Percentiles rank a stretch among this genome's conserved stretches.
phyloP scores from a whole-genome alignment of 2,329 filamentous ascomycete species.

The Penicillium nordicum region DNA sequence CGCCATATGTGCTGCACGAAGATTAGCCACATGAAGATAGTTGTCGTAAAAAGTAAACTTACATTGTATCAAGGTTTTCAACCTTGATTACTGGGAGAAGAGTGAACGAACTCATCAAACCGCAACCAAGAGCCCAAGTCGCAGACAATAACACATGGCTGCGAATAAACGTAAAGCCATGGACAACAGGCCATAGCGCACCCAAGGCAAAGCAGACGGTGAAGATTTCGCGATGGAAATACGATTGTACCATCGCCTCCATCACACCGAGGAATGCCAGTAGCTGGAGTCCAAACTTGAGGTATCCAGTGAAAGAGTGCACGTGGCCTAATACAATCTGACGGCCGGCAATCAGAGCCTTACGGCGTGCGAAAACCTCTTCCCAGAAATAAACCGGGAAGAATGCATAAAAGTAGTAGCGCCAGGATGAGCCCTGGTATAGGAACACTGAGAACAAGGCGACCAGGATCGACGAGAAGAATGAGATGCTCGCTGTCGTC shows the following conservation, averaged over 20 bases:
- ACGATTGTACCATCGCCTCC: constrained; percentile 79
- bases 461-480: constrained; percentile 74
- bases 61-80: constrained; percentile 75
- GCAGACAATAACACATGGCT: constrained; percentile 61
- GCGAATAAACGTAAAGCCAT: constrained; percentile 69
- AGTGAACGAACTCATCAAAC: constrained; percentile 86
- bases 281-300: constrained; percentile 61
- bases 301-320: constrained; percentile 55
- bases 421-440: constrained; percentile 71
- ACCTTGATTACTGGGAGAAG: constrained; percentile 80
- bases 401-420: constrained; percentile 87
- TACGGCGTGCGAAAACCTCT: constrained; percentile 77
- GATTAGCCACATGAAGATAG: constrained; percentile 2
- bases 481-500: constrained; percentile 55
- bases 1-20: constrained; percentile 63
- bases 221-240: constrained; percentile 84
- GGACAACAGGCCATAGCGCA: constrained; percentile 71
- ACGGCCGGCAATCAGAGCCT: constrained; percentile 64
- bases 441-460: constrained; percentile 74
- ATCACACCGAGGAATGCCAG: constrained; percentile 70
- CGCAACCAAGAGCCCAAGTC: constrained; percentile 73
- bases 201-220: constrained; percentile 75
- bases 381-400: constrained; percentile 98
- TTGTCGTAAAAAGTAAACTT: constrained; percentile 32
- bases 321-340: constrained; percentile 68